Evolutionary conservation across 345 rosid species (phyloP).

Genomic region (Crucihimalaya himalaica): DNA sequence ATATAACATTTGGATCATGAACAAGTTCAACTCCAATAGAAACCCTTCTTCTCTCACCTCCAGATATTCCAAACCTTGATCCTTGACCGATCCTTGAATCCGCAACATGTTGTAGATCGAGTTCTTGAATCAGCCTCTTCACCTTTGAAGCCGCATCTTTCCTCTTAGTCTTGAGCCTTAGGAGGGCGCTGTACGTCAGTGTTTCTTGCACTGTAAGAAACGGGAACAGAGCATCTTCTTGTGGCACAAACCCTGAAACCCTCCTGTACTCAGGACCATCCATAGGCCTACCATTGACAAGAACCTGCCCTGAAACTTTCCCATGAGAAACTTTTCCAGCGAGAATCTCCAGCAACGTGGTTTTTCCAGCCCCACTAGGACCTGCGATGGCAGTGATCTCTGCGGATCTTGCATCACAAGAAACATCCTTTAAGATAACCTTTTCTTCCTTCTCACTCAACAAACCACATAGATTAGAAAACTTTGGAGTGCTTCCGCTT

Average conservation of each 20-base stretch:
- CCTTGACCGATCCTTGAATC: constrained; percentile 63
- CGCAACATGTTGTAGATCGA: constrained; percentile 68
- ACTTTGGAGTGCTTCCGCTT: constrained; percentile 46
- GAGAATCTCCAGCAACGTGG: constrained; percentile 82
- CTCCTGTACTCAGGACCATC: constrained; percentile 58
- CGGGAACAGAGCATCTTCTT: constrained; percentile 86
- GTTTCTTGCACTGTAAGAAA: constrained; percentile 87
- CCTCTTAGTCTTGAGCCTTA: constrained; percentile 62
- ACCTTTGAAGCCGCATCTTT: constrained; percentile 56
- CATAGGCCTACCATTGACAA: constrained; percentile 61
- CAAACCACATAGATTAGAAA: constrained; percentile 37
- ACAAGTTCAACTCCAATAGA: constrained; percentile 91
- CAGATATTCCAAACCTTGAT: constrained; percentile 74
- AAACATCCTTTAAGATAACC: constrained; percentile 60
- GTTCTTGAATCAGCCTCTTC: constrained; percentile 60
- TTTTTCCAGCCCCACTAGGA: constrained; percentile 95
- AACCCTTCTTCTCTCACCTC: constrained; percentile 87
- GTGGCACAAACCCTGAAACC: constrained; percentile 78
- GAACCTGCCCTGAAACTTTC: constrained; percentile 59
- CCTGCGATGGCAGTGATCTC: constrained; percentile 83
- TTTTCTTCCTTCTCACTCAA: constrained; percentile 35
- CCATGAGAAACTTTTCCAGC: constrained; percentile 60
- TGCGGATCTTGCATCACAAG: constrained; percentile 62
- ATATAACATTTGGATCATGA: constrained; percentile 80
- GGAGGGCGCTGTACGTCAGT: constrained; percentile 71